Evolutionary conservation across 148 eudicot genomes (phyloP).

Genomic region (Heliosperma pusillum): DNA sequence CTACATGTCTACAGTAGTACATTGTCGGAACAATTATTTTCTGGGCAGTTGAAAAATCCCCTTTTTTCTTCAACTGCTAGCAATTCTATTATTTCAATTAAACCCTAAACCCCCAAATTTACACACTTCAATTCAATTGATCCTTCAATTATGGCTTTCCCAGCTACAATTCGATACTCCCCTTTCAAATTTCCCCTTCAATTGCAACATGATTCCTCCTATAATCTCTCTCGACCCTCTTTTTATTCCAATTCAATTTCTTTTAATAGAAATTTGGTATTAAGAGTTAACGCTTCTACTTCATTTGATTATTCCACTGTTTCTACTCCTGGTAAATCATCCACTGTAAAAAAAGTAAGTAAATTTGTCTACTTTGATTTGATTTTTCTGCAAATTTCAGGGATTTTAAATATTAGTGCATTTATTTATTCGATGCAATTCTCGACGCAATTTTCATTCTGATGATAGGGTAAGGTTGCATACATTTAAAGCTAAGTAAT

Average conservation of each 20-base stretch:
- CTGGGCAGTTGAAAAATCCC: too few species aligned
- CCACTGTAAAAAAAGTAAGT: slow-evolving; percentile 32
- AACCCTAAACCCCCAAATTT: slow-evolving; percentile 22
- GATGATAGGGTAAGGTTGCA: too few species aligned
- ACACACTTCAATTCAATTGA: neutral
- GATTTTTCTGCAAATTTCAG: neutral
- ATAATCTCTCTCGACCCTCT: slow-evolving; percentile 27
- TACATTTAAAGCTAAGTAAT: too few species aligned
- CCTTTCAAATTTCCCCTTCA: slow-evolving; percentile 32
- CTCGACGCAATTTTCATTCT: too few species aligned
- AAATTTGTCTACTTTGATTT: neutral
- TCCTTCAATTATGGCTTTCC: slow-evolving; percentile 39
- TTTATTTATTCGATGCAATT: too few species aligned
- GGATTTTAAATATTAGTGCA: too few species aligned
- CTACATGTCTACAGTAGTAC: too few species aligned
- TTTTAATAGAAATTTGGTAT: slow-evolving; percentile 19
- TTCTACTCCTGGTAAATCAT: slow-evolving; percentile 29
- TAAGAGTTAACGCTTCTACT: slow-evolving; percentile 40
- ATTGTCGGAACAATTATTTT: too few species aligned
- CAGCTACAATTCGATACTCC: slow-evolving; percentile 34
- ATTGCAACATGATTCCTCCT: slow-evolving; percentile 22
- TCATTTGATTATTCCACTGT: slow-evolving; percentile 41
- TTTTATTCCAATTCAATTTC: slow-evolving; percentile 12
- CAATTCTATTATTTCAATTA: neutral
- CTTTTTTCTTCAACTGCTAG: too few species aligned